Evolutionary conservation across 139 green algal species (phyloP).

Genomic region (Diplosphaera chodatii): DNA sequence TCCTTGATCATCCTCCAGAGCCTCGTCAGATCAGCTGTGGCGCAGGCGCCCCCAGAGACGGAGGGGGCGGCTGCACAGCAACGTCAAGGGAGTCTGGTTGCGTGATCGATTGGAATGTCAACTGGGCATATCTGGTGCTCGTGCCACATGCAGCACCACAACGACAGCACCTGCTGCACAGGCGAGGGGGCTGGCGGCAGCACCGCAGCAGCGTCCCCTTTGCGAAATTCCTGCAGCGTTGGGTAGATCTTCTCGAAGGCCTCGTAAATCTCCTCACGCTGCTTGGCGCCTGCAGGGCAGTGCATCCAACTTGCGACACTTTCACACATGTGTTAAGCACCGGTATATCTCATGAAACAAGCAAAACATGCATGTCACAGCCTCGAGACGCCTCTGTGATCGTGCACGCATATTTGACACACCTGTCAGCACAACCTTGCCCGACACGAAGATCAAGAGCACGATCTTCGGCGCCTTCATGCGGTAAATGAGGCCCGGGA

Average conservation of each 20-base stretch:
- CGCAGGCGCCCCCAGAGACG: neutral
- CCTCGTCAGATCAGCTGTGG: neutral
- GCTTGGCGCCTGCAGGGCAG: slow-evolving; percentile 64
- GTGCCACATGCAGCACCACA: no score
- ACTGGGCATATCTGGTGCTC: no score
- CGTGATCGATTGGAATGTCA: no score
- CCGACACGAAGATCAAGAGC: slow-evolving; percentile 97
- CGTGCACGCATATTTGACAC: slow-evolving; percentile 1
- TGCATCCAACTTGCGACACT: no score
- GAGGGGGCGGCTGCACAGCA: neutral
- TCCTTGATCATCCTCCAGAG: no score
- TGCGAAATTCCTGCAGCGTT: slow-evolving; percentile 84
- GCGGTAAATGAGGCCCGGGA: slow-evolving; percentile 97
- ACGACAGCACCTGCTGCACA: neutral
- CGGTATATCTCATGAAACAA: no score
- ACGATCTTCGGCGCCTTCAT: slow-evolving; percentile 98
- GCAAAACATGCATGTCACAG: no score
- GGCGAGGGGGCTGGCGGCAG: neutral
- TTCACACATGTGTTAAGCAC: no score
- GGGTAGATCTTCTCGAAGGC: slow-evolving; percentile 99
- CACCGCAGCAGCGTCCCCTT: slow-evolving; percentile 44
- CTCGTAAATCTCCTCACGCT: slow-evolving; percentile 93
- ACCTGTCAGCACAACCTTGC: slow-evolving; percentile 89
- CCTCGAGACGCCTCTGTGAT: no score
- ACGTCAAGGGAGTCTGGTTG: no score